A percentile compares a stretch with the other conserved stretches of the same genome.
These are phyloP conservation scores for Arctostaphylos glauca DNA, from an alignment of 148 eudicot species.

Conservation along the genomic window DNA sequence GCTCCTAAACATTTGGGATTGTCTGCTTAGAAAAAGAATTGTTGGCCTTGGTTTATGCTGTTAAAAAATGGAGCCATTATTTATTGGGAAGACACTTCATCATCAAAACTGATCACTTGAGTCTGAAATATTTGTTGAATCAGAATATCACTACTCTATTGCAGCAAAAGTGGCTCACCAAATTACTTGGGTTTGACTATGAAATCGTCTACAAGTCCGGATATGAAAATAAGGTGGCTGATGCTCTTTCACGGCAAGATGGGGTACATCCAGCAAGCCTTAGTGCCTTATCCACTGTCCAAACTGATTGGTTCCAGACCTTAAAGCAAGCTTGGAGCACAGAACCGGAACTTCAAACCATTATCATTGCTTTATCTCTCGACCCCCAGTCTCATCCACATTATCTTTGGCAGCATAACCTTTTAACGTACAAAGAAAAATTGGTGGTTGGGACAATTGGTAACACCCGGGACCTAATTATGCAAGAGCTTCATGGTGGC, in stretches of 20 bases:
- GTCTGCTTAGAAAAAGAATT: neutral
- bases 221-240: neutral
- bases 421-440: too few relatives aligned
- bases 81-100: neutral
- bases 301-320: neutral
- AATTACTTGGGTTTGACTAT: neutral
- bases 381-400: neutral
- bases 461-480: neutral
- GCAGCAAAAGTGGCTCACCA: neutral
- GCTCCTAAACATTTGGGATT: too few relatives aligned
- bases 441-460: neutral
- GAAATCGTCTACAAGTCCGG: neutral
- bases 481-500: neutral
- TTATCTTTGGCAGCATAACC: neutral
- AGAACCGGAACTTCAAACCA: neutral
- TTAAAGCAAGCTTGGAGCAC: neutral
- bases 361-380: too few relatives aligned
- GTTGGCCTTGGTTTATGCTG: neutral
- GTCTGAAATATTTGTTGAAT: neutral
- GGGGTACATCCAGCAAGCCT: neutral
- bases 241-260: neutral
- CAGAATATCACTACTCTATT: neutral
- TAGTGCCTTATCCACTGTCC: neutral
- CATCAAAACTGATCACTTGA: neutral
- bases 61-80: neutral